Conservation (phyloP, 352 stramenopile species). For the Pythium dissotocum region DNA sequence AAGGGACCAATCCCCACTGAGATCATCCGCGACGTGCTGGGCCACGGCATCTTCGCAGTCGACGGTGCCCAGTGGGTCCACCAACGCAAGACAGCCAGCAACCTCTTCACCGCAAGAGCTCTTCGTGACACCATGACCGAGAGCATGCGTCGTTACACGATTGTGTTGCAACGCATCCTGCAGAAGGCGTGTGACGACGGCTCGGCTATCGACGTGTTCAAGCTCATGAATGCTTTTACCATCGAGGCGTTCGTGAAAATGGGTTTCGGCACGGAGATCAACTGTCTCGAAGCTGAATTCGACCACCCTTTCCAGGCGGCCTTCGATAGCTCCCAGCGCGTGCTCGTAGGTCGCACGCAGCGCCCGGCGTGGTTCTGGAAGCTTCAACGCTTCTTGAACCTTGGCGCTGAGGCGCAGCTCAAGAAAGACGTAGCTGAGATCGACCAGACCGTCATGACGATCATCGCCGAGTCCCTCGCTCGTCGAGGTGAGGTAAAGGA, state of each 20-base stretch:
- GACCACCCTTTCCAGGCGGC: constrained; percentile 20
- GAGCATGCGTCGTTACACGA: neutral
- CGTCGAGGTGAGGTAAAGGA: neutral
- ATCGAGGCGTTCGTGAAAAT: constrained; percentile 25
- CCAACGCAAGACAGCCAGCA: constrained; percentile 80
- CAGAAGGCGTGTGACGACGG: neutral
- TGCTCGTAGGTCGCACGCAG: constrained; percentile 40
- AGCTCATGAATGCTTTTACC: constrained; percentile 13
- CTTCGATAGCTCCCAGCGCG: constrained; percentile 32
- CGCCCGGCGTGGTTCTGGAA: constrained; percentile 44
- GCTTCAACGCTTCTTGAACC: constrained; percentile 38
- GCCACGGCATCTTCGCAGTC: constrained; percentile 52
- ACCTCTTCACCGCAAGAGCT: constrained; percentile 76
- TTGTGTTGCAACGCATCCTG: neutral
- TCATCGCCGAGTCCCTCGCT: constrained; percentile 35
- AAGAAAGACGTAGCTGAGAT: constrained; percentile 32
- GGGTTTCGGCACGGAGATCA: constrained; percentile 19
- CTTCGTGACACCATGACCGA: constrained; percentile 43
- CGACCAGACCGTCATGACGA: constrained; percentile 34
- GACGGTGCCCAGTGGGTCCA: constrained; percentile 52
- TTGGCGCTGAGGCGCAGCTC: constrained; percentile 42
- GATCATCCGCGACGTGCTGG: constrained; percentile 54
- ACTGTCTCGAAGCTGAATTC: constrained; percentile 5
- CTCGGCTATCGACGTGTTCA: neutral
- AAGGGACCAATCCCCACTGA: constrained; percentile 43